A percentile compares a stretch with the other conserved stretches of the same genome.
These are phyloP conservation scores for Trichophyton benhamiae DNA, from an alignment of 2,329 filamentous ascomycete species.

Conservation along the genomic window DNA sequence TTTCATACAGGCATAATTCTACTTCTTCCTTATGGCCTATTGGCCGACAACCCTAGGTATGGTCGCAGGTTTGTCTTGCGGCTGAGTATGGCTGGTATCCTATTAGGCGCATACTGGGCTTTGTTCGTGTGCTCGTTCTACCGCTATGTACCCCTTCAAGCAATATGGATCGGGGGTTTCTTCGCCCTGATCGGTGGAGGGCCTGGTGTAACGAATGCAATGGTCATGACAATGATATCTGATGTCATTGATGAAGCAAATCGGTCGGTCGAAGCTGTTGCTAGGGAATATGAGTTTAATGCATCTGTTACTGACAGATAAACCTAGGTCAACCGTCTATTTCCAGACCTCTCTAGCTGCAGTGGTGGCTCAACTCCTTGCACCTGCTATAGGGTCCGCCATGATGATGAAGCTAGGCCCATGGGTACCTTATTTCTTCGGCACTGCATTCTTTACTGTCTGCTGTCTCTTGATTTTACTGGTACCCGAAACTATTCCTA, in stretches of 20 bases:
- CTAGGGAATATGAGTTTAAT: background rate
- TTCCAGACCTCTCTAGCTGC: conserved; percentile 30
- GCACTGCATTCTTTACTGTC: conserved; percentile 23
- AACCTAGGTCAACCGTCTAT: conserved; percentile 27
- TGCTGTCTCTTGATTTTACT: conserved; percentile 24
- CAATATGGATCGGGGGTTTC: conserved; percentile 38
- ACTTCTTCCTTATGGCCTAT: conserved; percentile 38
- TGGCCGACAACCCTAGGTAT: conserved; percentile 33
- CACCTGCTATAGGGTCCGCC: conserved; percentile 29
- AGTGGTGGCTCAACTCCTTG: conserved; percentile 30
- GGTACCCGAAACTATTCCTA: conserved; percentile 30
- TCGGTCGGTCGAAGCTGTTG: conserved; percentile 19
- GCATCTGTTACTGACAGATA: background rate
- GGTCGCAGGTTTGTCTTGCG: conserved; percentile 37
- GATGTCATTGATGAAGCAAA: conserved; percentile 39
- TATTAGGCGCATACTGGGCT: conserved; percentile 24
- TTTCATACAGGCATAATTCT: conserved; percentile 30
- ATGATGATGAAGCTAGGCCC: conserved; percentile 29
- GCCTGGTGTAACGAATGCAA: conserved; percentile 35
- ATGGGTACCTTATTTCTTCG: conserved; percentile 30
- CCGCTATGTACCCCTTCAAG: conserved; percentile 32
- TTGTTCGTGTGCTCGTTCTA: conserved; percentile 28
- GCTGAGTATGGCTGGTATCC: conserved; percentile 32
- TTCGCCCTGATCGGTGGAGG: conserved; percentile 38
- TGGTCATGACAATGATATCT: conserved; percentile 40